Percentiles rank a stretch among this genome's conserved stretches.
These are phyloP conservation scores for Ophiosphaerella korrae DNA, from an alignment of 2,329 filamentous ascomycete genomes.

Conservation along the genomic window DNA sequence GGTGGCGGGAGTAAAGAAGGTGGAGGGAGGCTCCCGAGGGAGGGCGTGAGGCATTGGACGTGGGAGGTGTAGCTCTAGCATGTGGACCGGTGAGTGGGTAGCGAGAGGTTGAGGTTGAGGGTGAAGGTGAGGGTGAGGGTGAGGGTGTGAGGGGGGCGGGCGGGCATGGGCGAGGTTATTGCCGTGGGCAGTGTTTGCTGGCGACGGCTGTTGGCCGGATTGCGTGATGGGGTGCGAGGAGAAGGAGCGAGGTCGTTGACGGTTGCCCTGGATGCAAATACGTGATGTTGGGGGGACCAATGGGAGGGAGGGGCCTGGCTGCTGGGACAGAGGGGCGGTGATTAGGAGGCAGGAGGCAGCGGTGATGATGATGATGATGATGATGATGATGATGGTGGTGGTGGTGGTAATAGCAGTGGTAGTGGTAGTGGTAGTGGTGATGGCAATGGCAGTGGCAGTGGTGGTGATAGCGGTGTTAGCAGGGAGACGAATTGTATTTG, in stretches of 20 bases:
- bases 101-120: constrained; percentile 12
- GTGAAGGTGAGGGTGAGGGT: constrained; percentile 16
- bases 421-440: not conserved
- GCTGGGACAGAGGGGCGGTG: too few species aligned
- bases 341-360: too few species aligned
- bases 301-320: not conserved
- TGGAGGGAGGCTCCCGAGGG: constrained; percentile 41
- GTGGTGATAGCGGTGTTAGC: not conserved
- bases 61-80: constrained; percentile 50
- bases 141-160: constrained; percentile 17
- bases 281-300: constrained; percentile 8
- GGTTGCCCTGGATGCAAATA: constrained; percentile 32
- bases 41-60: constrained; percentile 49
- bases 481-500: not conserved
- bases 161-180: constrained; percentile 17
- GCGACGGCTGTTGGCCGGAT: constrained; percentile 26
- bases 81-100: constrained; percentile 29
- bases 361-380: not conserved
- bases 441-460: not conserved
- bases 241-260: constrained; percentile 31
- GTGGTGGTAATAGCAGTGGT: constrained; percentile 1
- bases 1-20: constrained; percentile 36
- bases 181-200: constrained; percentile 20
- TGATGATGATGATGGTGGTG: not conserved
- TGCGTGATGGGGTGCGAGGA: constrained; percentile 18